phyloP scores from a whole-genome alignment of 2,329 filamentous ascomycete species.

The Blumeriella jaapii region DNA sequence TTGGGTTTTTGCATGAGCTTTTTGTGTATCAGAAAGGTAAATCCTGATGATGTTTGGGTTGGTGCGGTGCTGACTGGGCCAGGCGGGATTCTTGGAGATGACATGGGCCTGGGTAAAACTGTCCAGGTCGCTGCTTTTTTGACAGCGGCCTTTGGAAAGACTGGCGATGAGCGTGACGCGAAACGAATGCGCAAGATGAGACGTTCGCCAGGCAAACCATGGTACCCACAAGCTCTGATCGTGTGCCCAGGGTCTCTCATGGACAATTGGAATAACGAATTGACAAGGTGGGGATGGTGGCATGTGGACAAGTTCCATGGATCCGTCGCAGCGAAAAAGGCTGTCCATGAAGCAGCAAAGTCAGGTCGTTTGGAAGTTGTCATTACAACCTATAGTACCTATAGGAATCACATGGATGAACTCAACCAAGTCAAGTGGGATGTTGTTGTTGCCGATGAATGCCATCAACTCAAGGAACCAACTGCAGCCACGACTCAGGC shows the following conservation, averaged over 20 bases:
- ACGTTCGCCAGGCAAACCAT: slow-evolving; percentile 41
- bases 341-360: slow-evolving; percentile 58
- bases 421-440: slow-evolving; percentile 90
- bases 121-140: slow-evolving; percentile 92
- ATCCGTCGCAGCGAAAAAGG: slow-evolving; percentile 51
- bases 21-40: slow-evolving; percentile 81
- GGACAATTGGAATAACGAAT: slow-evolving; percentile 80
- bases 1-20: slow-evolving; percentile 71
- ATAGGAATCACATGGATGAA: slow-evolving; percentile 59
- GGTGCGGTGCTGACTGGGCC: slow-evolving; percentile 1
- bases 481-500: slow-evolving; percentile 67
- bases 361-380: slow-evolving; percentile 77
- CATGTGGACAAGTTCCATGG: slow-evolving; percentile 76
- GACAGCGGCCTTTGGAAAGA: slow-evolving; percentile 87
- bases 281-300: slow-evolving; percentile 94
- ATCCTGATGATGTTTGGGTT: neutral
- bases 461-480: slow-evolving; percentile 76
- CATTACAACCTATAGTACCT: slow-evolving; percentile 90
- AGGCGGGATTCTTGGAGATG: slow-evolving; percentile 68
- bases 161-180: slow-evolving; percentile 71
- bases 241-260: slow-evolving; percentile 84
- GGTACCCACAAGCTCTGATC: slow-evolving; percentile 79
- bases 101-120: slow-evolving; percentile 96
- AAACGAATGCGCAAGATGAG: slow-evolving; percentile 85
- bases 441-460: slow-evolving; percentile 88